Base-by-base conservation (phyloP, 2,329 filamentous ascomycete species). In the Colletotrichum limetticola region DNA sequence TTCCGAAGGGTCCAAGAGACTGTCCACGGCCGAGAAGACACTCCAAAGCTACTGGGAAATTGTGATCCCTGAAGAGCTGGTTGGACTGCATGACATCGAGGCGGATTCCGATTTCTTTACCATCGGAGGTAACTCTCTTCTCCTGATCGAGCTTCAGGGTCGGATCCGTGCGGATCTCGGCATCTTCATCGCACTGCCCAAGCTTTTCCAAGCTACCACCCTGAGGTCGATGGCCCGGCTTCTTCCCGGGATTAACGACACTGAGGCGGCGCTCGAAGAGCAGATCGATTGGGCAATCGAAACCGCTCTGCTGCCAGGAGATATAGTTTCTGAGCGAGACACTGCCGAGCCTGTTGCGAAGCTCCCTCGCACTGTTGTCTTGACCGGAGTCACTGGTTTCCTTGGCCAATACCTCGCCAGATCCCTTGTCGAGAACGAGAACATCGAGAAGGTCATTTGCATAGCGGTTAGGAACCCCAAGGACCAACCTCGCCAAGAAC, bases 71-170 rank as follows among this genome's bases (percentile, higher is more conserved):
- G 59, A 61, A 5, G 57, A 59, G 57, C 32, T 59, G n/a, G 12
- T 42, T 16, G 57, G 57, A 9, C 3, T 59, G n/a, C 32, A 42
- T 14, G 30, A 37, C 5, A 46, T 61, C 59, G 52, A 53, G 22
- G 37, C 68, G 3, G 49, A 72, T 1, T 77, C 82, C 0, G 79
- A 84, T 75, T 84, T 85, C 75, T 85, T 84, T 72, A 53, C 72
- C 1, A 63, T 79, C 3, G 83, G 83, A 22, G 83, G 82, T 5
- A 83, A 79, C 62, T 84, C 82, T 1, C 68, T 84, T 1, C 76
- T 83, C 1, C 71, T 84, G 7, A 71, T 82, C 5, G 73, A 76
- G 19, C 76, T 86, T 1, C 81, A 84, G 59, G 67, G 74, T 0
- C 69, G 71, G 0, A 81, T 87, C 19, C 72, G 74, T 2, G 65